Evolutionary conservation across 2,329 filamentous ascomycete species (phyloP).

Genomic region (Fusarium armeniacum): DNA sequence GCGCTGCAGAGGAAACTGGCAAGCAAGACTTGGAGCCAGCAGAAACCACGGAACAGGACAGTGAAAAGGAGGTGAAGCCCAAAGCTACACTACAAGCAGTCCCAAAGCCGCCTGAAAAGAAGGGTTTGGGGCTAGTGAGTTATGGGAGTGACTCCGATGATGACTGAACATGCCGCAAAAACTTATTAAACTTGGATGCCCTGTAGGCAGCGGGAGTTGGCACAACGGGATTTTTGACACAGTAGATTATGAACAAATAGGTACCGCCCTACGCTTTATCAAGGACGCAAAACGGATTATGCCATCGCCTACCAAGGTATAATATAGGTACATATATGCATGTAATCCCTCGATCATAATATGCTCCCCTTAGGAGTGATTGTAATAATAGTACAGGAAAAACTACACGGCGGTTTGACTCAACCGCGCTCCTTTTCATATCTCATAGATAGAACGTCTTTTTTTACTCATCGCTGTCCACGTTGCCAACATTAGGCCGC

Average conservation of each 20-base stretch:
- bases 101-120: slow-evolving; percentile 40
- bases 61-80: slow-evolving; percentile 28
- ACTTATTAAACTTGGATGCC: slow-evolving; percentile 1
- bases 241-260: slow-evolving; percentile 29
- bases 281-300: slow-evolving; percentile 27
- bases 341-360: slow-evolving; percentile 29
- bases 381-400: slow-evolving; percentile 46
- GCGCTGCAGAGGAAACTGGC: slow-evolving; percentile 24
- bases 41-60: slow-evolving; percentile 24
- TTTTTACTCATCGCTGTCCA: slow-evolving; percentile 55
- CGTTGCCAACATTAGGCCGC: slow-evolving; percentile 58
- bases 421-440: slow-evolving; percentile 6
- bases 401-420: slow-evolving; percentile 23
- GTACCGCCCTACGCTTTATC: slow-evolving; percentile 41
- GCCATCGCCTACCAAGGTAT: slow-evolving; percentile 34
- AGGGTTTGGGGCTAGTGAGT: slow-evolving; percentile 61
- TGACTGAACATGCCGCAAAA: slow-evolving; percentile 32
- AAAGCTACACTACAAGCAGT: slow-evolving; percentile 7
- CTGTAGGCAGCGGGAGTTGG: slow-evolving; percentile 39
- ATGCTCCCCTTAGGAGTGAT: slow-evolving; percentile 13
- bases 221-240: slow-evolving; percentile 35
- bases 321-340: slow-evolving; percentile 47
- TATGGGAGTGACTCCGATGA: slow-evolving; percentile 66
- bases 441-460: slow-evolving; percentile 5
- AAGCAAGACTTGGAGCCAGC: slow-evolving; percentile 33